Evolutionary conservation across 2,329 filamentous ascomycete species (phyloP), one percentile per base, ranked within the genome.

Genomic region (Leptographium radiaticola): DNA sequence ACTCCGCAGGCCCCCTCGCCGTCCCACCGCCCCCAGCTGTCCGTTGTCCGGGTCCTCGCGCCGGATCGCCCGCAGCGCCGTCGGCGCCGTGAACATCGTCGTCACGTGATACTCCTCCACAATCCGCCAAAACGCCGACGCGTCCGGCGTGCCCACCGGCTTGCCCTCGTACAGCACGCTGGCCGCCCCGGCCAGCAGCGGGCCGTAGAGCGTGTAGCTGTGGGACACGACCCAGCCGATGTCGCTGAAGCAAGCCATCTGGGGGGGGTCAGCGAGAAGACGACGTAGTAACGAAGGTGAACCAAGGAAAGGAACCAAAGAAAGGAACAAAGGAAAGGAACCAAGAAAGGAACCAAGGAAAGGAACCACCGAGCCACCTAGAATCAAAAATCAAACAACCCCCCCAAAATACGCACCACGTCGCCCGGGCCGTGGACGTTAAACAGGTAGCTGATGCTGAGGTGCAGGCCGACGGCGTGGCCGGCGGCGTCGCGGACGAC

Each of bases 131-230:
- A 96, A 93, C 0, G 86, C 85, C 7, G 87, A 85, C 0, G 89
- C 86, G 61, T 95, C 83, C 0, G 90, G 90, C 0, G 89, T 95
- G 6, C 89, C 89, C 13, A 95, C 75, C 0, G 90, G 90, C 60
- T 96, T 96, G n/a, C 90, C 91, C 69, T 96, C 90, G 66, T 89
- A 96, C 0, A 96, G 73, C 1, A 96, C 80, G 0, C 89, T 95
- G 1, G 89, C 84, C 2, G 90, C 89, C 6, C 90, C 90, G 0
- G 85, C 81, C 2, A 96, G 77, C 7, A 97, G 77, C 13, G 90
- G 90, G 5, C 81, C 90, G 64, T 96, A 96, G 13, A 95, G 73
- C 58, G 95, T 95, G 65, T 93, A 96, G 82, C 3, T 67, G 58
- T 70, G 68, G 0, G 87, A 87, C 0, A 93, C 87, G 0, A 90